These are phyloP conservation scores for Fusarium sp. DNA, from an alignment of 2,329 filamentous ascomycete genomes.

Conservation along the genomic window DNA sequence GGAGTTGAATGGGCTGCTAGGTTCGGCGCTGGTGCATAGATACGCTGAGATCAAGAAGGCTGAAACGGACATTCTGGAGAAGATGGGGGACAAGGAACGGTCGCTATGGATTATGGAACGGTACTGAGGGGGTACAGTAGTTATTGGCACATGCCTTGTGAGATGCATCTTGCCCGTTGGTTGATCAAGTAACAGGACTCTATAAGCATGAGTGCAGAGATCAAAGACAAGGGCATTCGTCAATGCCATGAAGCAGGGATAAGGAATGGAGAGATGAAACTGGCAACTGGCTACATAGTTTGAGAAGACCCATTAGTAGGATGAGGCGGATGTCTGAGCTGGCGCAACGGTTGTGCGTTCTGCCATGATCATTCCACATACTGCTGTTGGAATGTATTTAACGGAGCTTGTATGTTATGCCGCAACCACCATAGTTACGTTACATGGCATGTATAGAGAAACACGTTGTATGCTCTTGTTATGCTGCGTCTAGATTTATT, in stretches of 20 bases:
- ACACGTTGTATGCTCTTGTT: too few relatives aligned
- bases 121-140: conserved; percentile 55
- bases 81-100: conserved; percentile 58
- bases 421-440: too few relatives aligned
- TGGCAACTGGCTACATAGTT: conserved; percentile 14
- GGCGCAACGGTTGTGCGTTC: conserved; percentile 5
- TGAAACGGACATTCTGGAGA: conserved; percentile 56
- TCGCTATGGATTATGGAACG: conserved; percentile 71
- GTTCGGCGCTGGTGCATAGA: conserved; percentile 60
- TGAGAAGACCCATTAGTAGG: conserved; percentile 21
- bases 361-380: conserved; percentile 12
- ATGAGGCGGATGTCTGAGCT: conserved; percentile 15
- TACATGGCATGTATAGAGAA: too few relatives aligned
- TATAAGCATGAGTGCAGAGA: background rate
- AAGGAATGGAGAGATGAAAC: conserved; percentile 5
- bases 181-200: conserved; percentile 4
- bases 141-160: background rate
- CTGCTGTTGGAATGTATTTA: conserved; percentile 7
- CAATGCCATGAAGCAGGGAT: conserved; percentile 8
- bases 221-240: conserved; percentile 13
- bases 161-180: conserved; percentile 3
- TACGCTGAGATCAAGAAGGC: conserved; percentile 68
- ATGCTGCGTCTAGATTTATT: conserved; percentile 19
- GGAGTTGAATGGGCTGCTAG: conserved; percentile 57
- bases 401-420: background rate